phyloP scores from a whole-genome alignment of 345 rosid genomes.

The Eucalyptus lansdowneana region DNA sequence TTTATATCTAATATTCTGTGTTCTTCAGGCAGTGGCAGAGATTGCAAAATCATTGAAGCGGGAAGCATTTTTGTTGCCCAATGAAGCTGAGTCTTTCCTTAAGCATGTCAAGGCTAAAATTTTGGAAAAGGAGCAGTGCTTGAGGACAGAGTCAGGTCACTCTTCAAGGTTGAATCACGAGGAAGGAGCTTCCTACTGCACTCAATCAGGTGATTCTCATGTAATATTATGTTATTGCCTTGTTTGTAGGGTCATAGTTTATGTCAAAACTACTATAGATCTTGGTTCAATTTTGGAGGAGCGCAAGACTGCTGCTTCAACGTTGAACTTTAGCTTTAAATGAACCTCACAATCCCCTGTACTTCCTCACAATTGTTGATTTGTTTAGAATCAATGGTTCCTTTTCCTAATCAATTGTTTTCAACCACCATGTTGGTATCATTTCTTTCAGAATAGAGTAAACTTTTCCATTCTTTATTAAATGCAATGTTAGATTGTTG shows the following conservation, averaged over 20 bases:
- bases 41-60: slow-evolving; percentile 60
- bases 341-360: background rate
- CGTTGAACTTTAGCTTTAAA: background rate
- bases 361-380: background rate
- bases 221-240: background rate
- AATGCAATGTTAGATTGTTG: background rate
- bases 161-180: slow-evolving; percentile 7
- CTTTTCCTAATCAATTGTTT: background rate
- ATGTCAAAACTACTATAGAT: background rate
- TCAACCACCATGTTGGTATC: background rate
- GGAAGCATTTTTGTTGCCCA: slow-evolving; percentile 57
- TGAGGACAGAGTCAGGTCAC: slow-evolving; percentile 1
- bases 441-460: background rate
- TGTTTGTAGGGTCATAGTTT: background rate
- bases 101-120: slow-evolving; percentile 31
- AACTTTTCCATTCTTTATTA: background rate
- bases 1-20: background rate
- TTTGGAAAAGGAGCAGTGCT: slow-evolving; percentile 12
- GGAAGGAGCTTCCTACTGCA: background rate
- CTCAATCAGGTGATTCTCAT: slow-evolving; percentile 11
- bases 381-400: background rate
- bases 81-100: slow-evolving; percentile 31
- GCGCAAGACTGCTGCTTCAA: background rate
- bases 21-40: slow-evolving; percentile 64
- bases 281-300: background rate